A percentile compares a stretch with the other conserved stretches of the same genome.
Conservation (phyloP, 1,139 yeast genomes). For the Pneumocystis oryctolagi region DNA sequence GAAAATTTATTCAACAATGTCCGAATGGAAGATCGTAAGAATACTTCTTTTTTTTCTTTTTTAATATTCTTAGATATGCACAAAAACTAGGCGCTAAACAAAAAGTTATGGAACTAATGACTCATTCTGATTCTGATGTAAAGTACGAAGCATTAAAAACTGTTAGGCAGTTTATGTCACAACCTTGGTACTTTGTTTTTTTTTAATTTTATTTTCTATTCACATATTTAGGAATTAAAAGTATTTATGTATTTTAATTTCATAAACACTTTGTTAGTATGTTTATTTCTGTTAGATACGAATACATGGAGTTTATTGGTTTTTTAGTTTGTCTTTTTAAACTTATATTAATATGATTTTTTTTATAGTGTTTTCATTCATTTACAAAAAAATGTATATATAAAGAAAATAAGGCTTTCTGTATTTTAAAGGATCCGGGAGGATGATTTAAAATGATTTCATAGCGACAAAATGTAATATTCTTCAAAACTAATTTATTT, state of each 20-base stretch:
- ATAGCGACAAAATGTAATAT: too few relatives aligned
- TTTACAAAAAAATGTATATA: too few relatives aligned
- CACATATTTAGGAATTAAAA: not conserved
- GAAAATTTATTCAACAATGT: conserved; percentile 50
- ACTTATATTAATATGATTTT: too few relatives aligned
- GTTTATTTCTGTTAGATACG: not conserved
- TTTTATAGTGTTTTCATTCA: too few relatives aligned
- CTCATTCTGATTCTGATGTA: conserved; percentile 68
- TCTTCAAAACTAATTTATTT: too few relatives aligned
- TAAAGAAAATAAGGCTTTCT: too few relatives aligned
- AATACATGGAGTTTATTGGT: not conserved
- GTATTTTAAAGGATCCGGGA: too few relatives aligned
- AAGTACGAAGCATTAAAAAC: conserved; percentile 91
- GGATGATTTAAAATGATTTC: too few relatives aligned
- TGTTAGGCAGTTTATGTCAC: conserved; percentile 81
- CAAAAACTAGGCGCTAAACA: conserved; percentile 46
- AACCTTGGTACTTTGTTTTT: conserved; percentile 27
- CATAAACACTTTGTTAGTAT: not conserved
- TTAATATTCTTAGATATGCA: conserved; percentile 30
- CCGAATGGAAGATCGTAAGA: conserved; percentile 32
- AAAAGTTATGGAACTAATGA: conserved; percentile 73
- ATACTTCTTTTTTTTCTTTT: not conserved
- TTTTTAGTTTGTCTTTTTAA: not conserved
- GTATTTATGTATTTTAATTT: not conserved
- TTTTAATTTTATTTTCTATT: not conserved